phyloP scores from a whole-genome alignment of 1,284 basidiomycete species.

The Neonothopanus nambi region DNA sequence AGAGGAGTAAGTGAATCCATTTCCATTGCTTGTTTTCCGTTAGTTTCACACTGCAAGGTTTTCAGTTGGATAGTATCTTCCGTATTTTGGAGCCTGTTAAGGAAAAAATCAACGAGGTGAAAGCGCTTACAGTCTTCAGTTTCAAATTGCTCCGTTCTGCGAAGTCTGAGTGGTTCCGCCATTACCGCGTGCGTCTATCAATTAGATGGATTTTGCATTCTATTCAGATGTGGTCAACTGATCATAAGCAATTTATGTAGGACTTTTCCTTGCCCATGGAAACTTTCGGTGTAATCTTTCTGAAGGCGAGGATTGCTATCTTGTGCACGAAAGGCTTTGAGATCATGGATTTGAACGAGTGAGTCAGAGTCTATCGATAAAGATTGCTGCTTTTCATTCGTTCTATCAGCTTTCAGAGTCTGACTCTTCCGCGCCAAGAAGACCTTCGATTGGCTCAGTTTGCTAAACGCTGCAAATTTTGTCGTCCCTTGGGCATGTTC shows the following conservation, averaged over 20 bases:
- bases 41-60: too few species aligned
- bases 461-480: conserved; percentile 67
- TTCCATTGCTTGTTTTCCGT: conserved; percentile 2
- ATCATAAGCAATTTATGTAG: too few species aligned
- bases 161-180: conserved; percentile 89
- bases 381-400: conserved; percentile 3
- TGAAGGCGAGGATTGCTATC: conserved; percentile 79
- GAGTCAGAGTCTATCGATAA: conserved; percentile 26
- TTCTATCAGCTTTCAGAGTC: conserved; percentile 63
- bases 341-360: conserved; percentile 49
- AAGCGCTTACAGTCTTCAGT: conserved; percentile 60
- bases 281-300: conserved; percentile 74
- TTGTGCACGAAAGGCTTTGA: conserved; percentile 82
- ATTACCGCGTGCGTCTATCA: too few species aligned
- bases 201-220: too few species aligned
- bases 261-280: conserved; percentile 54
- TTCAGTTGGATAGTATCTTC: conserved; percentile 90
- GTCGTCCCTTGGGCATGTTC: conserved; percentile 80
- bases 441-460: conserved; percentile 64
- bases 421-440: conserved; percentile 71
- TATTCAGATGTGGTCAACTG: too few species aligned
- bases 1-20: conserved; percentile 68
- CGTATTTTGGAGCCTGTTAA: conserved; percentile 91
- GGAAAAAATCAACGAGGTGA: conserved; percentile 80
- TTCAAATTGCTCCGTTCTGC: conserved; percentile 73